Evolutionary conservation across 176 grass and related monocot species (phyloP).

Genomic region (Musa itinerans): DNA sequence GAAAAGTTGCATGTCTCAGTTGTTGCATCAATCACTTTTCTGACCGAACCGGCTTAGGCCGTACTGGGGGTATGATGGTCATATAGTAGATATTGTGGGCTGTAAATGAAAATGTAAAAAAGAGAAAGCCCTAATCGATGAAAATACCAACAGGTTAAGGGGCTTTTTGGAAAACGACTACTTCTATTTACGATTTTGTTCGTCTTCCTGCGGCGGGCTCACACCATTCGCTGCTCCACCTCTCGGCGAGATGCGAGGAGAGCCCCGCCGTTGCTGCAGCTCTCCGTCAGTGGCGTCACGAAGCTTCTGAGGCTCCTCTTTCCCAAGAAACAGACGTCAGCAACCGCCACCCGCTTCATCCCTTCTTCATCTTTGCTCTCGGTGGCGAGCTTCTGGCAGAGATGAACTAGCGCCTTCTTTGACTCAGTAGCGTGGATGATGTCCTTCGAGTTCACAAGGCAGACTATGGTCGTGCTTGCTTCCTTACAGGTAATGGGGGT

Average conservation of each 20-base stretch:
- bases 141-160: no score
- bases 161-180: no score
- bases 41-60: no score
- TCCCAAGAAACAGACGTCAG: slow-evolving; percentile 34
- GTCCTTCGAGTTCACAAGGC: slow-evolving; percentile 44
- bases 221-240: slow-evolving; percentile 9
- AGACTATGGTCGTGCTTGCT: slow-evolving; percentile 68
- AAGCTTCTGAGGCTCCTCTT: slow-evolving; percentile 62
- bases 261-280: slow-evolving; percentile 24
- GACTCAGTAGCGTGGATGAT: slow-evolving; percentile 38
- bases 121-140: no score
- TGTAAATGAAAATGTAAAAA: no score
- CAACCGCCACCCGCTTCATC: background rate
- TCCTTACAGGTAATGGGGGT: slow-evolving; percentile 51
- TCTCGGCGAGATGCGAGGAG: background rate
- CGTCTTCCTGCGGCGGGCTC: background rate
- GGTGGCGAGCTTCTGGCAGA: background rate
- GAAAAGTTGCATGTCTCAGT: no score
- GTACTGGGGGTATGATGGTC: no score
- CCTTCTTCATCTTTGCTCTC: background rate
- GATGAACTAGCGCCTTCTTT: background rate
- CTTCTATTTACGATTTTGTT: no score
- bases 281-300: slow-evolving; percentile 35
- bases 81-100: no score
- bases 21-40: no score